A percentile compares a stretch with the other conserved stretches of the same genome.
Evolutionary conservation across 768 basidiomycete genomes (phyloP).

Genomic region (Mycena latifolia): DNA sequence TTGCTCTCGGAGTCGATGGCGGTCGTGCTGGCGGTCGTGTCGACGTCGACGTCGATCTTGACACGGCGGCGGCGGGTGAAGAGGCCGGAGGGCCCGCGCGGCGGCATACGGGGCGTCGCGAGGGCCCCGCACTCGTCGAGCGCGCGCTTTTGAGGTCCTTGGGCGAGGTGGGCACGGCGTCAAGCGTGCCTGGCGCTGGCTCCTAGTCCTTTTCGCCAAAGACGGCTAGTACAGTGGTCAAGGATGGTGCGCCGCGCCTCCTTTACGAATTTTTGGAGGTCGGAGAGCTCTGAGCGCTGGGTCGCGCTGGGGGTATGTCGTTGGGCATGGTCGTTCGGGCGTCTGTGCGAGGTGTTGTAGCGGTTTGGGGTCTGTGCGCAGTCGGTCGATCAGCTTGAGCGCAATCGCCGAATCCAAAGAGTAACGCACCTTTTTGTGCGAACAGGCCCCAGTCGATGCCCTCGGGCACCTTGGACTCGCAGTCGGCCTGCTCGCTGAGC

Average conservation of each 20-base stretch:
- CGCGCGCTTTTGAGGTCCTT: constrained; percentile 18
- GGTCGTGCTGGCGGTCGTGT: constrained; percentile 13
- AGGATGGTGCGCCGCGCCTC: constrained; percentile 55
- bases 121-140: constrained; percentile 37
- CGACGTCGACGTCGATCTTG: neutral
- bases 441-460: constrained; percentile 76
- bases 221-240: constrained; percentile 58
- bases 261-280: constrained; percentile 61
- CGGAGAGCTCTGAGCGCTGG: constrained; percentile 61
- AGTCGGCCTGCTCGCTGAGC: constrained; percentile 61
- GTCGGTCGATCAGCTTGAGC: no score
- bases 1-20: constrained; percentile 7
- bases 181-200: neutral
- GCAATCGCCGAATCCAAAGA: neutral
- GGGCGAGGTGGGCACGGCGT: no score
- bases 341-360: constrained; percentile 61
- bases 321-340: constrained; percentile 50
- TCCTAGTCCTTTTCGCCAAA: constrained; percentile 54
- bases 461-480: constrained; percentile 56
- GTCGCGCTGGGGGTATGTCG: constrained; percentile 52
- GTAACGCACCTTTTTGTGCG: constrained; percentile 62
- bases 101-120: constrained; percentile 33
- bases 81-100: constrained; percentile 31
- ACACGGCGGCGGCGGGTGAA: constrained; percentile 20
- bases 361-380: constrained; percentile 59